A percentile compares a stretch with the other conserved stretches of the same genome.
phyloP scores from a whole-genome alignment of 352 stramenopile species.

The Globisporangium nodosum region DNA sequence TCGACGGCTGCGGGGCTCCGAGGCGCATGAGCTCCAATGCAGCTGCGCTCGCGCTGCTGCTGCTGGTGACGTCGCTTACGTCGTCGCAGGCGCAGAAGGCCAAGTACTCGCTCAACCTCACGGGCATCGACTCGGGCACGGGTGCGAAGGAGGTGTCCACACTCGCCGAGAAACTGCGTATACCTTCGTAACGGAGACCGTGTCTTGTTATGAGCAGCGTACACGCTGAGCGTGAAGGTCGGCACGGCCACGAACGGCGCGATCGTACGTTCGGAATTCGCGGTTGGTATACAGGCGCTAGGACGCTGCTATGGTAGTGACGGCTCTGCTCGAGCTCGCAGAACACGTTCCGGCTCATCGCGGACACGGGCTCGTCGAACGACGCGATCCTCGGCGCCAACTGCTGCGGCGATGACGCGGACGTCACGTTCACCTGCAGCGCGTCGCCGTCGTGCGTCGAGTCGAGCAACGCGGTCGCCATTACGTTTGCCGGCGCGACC shows the following conservation, averaged over 20 bases:
- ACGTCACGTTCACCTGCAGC: slow-evolving; percentile 58
- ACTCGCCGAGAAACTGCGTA: neutral
- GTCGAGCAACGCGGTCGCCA: slow-evolving; percentile 17
- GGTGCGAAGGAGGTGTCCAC: slow-evolving; percentile 9
- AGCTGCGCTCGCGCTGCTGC: neutral
- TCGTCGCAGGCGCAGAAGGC: slow-evolving; percentile 18
- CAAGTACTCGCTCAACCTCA: slow-evolving; percentile 26
- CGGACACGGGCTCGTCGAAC: slow-evolving; percentile 83
- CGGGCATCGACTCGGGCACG: slow-evolving; percentile 27
- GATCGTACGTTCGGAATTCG: slow-evolving; percentile 4
- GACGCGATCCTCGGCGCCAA: slow-evolving; percentile 53
- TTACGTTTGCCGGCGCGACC: slow-evolving; percentile 56
- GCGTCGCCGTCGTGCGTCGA: slow-evolving; percentile 56
- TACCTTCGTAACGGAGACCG: too few relatives aligned
- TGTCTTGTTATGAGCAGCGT: slow-evolving; percentile 12
- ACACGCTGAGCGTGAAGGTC: slow-evolving; percentile 26
- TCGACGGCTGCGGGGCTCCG: neutral
- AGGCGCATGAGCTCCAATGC: neutral
- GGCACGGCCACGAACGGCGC: slow-evolving; percentile 14
- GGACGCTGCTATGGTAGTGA: neutral
- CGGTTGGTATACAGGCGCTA: neutral
- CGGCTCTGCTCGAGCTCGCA: slow-evolving; percentile 8
- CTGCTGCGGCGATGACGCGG: slow-evolving; percentile 45
- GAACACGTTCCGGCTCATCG: slow-evolving; percentile 75
- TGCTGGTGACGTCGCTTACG: neutral